phyloP scores from a whole-genome alignment of 2,329 filamentous ascomycete genomes.

The Cladophialophora exuberans region DNA sequence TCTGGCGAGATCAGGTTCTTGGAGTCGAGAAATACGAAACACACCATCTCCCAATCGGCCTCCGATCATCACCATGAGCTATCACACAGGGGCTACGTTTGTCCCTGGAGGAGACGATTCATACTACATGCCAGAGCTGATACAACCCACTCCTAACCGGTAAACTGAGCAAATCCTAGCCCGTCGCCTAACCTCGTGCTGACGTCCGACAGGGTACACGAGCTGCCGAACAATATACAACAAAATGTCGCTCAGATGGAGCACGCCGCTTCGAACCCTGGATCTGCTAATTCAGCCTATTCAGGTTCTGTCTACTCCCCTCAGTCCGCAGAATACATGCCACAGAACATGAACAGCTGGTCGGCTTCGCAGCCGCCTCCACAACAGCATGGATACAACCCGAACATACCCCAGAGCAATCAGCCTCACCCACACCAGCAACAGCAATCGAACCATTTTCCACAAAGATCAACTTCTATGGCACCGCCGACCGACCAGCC shows the following conservation, averaged over 20 bases:
- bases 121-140: conserved; percentile 70
- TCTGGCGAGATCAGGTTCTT: conserved; percentile 5
- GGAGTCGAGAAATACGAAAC: conserved; percentile 7
- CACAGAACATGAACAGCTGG: conserved; percentile 12
- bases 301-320: conserved; percentile 27
- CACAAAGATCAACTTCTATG: conserved; percentile 55
- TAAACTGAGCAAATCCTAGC: conserved; percentile 58
- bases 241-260: conserved; percentile 91
- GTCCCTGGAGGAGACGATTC: conserved; percentile 69
- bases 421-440: conserved; percentile 19
- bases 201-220: conserved; percentile 77
- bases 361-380: conserved; percentile 20
- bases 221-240: conserved; percentile 84
- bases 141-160: conserved; percentile 73
- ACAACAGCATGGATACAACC: conserved; percentile 41
- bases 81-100: conserved; percentile 61
- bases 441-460: conserved; percentile 46
- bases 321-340: conserved; percentile 23
- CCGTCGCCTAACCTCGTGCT: conserved; percentile 48
- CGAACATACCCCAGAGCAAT: conserved; percentile 8
- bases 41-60: background rate
- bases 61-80: conserved; percentile 25
- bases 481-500: conserved; percentile 59
- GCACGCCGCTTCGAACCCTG: conserved; percentile 46
- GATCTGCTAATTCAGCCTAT: conserved; percentile 23